Evolutionary conservation across 2,329 filamentous ascomycete genomes (phyloP).

Genomic region (Incumbomyces lentus): DNA sequence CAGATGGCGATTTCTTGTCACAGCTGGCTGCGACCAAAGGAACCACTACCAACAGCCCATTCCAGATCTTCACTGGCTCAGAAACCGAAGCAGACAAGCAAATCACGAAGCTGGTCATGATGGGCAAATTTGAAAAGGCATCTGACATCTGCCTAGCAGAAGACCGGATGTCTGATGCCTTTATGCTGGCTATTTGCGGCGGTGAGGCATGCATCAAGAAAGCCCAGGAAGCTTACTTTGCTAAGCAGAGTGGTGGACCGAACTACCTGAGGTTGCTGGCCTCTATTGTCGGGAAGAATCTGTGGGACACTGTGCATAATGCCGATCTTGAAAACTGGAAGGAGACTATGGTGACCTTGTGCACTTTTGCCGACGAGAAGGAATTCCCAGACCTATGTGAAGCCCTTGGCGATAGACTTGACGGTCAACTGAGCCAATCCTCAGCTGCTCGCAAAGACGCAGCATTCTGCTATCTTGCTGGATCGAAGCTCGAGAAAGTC

Average conservation of each 20-base stretch:
- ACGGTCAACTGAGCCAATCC: constrained; percentile 53
- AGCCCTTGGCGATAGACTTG: constrained; percentile 79
- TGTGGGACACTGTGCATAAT: constrained; percentile 97
- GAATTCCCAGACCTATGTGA: constrained; percentile 95
- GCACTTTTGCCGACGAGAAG: constrained; percentile 82
- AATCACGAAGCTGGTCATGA: constrained; percentile 77
- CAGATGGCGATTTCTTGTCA: constrained; percentile 73
- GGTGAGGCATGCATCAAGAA: constrained; percentile 89
- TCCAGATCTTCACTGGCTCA: constrained; percentile 75
- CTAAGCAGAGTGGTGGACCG: constrained; percentile 67
- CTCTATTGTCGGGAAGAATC: constrained; percentile 88
- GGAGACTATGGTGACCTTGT: constrained; percentile 89
- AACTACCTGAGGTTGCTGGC: constrained; percentile 86
- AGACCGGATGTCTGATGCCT: constrained; percentile 85
- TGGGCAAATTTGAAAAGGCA: constrained; percentile 83
- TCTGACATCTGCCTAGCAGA: constrained; percentile 82
- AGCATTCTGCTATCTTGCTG: constrained; percentile 90
- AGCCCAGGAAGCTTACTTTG: constrained; percentile 82
- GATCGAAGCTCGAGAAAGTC: constrained; percentile 95
- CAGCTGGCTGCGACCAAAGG: constrained; percentile 79
- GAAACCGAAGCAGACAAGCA: constrained; percentile 75
- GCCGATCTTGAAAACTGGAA: constrained; percentile 91
- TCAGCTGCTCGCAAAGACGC: constrained; percentile 64
- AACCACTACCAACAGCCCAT: constrained; percentile 86
- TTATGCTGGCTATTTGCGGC: constrained; percentile 95